Percentiles rank a stretch among this genome's conserved stretches.
phyloP scores from a whole-genome alignment of 164 flowering plant genomes.

The Houttuynia cordata region DNA sequence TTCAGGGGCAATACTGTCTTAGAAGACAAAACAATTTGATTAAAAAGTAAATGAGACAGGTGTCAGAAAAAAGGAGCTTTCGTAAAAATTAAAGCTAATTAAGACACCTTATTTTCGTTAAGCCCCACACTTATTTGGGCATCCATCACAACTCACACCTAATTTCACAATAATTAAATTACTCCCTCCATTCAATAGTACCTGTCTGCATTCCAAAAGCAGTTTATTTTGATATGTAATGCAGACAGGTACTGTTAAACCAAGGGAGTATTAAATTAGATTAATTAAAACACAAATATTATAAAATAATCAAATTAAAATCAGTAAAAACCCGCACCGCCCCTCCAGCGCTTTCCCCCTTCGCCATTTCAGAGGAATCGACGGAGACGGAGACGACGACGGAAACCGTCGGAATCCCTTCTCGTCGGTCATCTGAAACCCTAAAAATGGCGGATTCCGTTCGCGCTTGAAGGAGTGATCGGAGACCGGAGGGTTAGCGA shows the following conservation, averaged over 20 bases:
- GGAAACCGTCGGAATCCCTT: background rate
- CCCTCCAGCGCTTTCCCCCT: background rate
- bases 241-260: too few species aligned
- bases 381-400: background rate
- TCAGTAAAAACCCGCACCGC: background rate
- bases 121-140: background rate
- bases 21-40: too few species aligned
- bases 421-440: background rate
- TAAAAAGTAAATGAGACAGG: background rate
- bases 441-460: background rate
- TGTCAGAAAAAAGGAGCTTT: background rate
- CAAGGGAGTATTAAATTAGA: too few species aligned
- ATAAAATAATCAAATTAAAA: too few species aligned
- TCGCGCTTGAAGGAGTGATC: background rate
- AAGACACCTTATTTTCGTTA: background rate
- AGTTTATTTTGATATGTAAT: too few species aligned
- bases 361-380: background rate
- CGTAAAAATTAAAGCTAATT: too few species aligned
- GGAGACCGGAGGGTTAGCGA: background rate
- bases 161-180: background rate
- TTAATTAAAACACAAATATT: too few species aligned
- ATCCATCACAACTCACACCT: background rate
- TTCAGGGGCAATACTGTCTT: background rate
- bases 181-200: too few species aligned
- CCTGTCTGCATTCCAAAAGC: too few species aligned